Percentiles rank a stretch among this genome's conserved stretches.
Evolutionary conservation across 169 alveolate genomes (phyloP).

Genomic region (Plasmodium coatneyi): DNA sequence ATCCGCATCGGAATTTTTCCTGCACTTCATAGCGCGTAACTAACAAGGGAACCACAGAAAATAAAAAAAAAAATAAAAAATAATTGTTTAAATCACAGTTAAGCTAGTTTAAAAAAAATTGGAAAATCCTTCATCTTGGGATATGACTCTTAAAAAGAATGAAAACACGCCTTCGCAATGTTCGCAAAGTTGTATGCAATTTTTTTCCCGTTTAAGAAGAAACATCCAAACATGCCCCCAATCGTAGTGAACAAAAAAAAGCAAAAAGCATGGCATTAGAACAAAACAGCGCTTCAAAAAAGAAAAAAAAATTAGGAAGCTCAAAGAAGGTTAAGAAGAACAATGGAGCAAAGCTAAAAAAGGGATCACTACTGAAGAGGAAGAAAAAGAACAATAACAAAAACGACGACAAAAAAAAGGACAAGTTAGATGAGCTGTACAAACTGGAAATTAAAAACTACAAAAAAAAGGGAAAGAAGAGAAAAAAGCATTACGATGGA

Average conservation of each 20-base stretch:
- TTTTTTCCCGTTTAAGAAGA: background rate
- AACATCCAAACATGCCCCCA: background rate
- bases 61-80: background rate
- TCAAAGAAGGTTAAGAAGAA: conserved; percentile 22
- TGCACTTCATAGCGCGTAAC: background rate
- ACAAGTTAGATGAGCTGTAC: conserved; percentile 60
- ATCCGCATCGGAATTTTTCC: background rate
- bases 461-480: conserved; percentile 21
- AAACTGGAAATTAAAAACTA: conserved; percentile 57
- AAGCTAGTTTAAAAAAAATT: background rate
- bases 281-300: background rate
- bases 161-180: background rate
- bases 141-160: background rate
- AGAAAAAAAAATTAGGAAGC: background rate
- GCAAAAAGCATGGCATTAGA: conserved; percentile 33
- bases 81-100: background rate
- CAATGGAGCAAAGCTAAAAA: background rate
- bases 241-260: background rate
- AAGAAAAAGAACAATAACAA: conserved; percentile 11
- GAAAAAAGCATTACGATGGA: background rate
- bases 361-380: conserved; percentile 1
- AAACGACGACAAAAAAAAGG: background rate
- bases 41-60: background rate
- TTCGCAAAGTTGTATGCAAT: background rate
- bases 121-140: background rate